These are phyloP conservation scores for Phytophthora pluvialis DNA, from an alignment of 352 stramenopile genomes.

Conservation along the genomic window DNA sequence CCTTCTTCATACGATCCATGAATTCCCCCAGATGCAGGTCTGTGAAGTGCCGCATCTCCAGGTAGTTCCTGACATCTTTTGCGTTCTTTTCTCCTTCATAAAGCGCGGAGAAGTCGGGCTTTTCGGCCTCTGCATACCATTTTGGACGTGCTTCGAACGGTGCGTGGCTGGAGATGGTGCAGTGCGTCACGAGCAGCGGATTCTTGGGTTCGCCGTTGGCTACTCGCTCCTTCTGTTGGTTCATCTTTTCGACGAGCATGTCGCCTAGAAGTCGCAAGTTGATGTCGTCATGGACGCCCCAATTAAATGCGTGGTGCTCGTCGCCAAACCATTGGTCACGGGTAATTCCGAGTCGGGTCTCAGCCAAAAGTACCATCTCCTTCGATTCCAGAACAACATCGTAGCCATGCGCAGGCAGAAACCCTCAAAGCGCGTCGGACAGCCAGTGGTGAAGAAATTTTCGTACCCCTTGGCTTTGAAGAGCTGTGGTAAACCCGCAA, in stretches of 20 bases:
- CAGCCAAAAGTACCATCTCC: constrained; percentile 40
- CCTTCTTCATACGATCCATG: constrained; percentile 50
- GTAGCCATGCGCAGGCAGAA: constrained; percentile 54
- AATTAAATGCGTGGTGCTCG: constrained; percentile 25
- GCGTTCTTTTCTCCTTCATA: constrained; percentile 43
- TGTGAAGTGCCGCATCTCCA: constrained; percentile 64
- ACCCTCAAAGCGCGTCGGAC: constrained; percentile 46
- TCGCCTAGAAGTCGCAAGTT: constrained; percentile 50
- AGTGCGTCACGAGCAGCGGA: constrained; percentile 61
- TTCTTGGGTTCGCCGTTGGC: constrained; percentile 28
- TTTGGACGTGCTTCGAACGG: constrained; percentile 36
- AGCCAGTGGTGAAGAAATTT: constrained; percentile 52
- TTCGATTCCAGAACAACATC: constrained; percentile 41
- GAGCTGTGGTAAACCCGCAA: constrained; percentile 56
- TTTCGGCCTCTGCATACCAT: constrained; percentile 47
- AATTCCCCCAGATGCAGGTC: constrained; percentile 60
- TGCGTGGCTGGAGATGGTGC: constrained; percentile 64
- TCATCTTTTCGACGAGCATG: constrained; percentile 47
- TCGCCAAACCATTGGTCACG: constrained; percentile 38
- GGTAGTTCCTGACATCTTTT: constrained; percentile 52
- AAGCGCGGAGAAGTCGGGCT: constrained; percentile 60
- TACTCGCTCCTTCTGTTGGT: constrained; percentile 27
- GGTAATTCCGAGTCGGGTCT: constrained; percentile 41
- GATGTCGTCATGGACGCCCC: constrained; percentile 61
- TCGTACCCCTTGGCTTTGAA: constrained; percentile 57